A percentile compares a stretch with the other conserved stretches of the same genome.
Conservation (phyloP, 768 basidiomycete species). For the Lentinula raphanica region DNA sequence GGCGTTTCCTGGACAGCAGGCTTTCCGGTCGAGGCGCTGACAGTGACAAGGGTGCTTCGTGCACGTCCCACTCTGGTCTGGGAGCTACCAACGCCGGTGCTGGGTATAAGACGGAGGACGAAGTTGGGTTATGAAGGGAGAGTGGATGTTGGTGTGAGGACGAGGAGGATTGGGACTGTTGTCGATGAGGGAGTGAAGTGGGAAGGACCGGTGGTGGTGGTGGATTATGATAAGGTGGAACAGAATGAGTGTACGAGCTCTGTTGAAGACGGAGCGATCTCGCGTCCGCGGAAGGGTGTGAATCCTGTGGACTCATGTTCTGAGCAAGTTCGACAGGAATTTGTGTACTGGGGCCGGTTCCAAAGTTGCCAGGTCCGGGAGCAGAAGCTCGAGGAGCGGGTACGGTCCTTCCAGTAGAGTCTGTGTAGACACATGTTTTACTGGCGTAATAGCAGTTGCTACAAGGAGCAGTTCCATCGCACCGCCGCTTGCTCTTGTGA, state of each 20-base stretch:
- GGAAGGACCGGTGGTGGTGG: slow-evolving; percentile 1
- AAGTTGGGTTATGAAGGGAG: not conserved
- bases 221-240: not conserved
- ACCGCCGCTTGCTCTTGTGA: slow-evolving; percentile 69
- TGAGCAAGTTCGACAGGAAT: not conserved
- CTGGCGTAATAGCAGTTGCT: slow-evolving; percentile 83
- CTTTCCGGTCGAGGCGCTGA: not conserved
- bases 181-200: not conserved
- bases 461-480: slow-evolving; percentile 53
- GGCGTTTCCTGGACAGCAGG: slow-evolving; percentile 1
- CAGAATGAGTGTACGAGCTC: not conserved
- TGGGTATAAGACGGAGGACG: not conserved
- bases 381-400: slow-evolving; percentile 45
- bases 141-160: not conserved
- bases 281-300: not conserved
- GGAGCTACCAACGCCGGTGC: not conserved
- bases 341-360: not conserved
- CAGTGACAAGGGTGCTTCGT: not conserved
- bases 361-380: not conserved
- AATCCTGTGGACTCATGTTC: not conserved
- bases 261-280: not conserved
- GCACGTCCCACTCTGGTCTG: not conserved
- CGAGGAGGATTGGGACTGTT: not conserved
- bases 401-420: slow-evolving; percentile 73
- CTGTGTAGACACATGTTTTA: slow-evolving; percentile 77